Conservation (phyloP, 139 green algal genomes). For the Tetradesmus lagerheimii region DNA sequence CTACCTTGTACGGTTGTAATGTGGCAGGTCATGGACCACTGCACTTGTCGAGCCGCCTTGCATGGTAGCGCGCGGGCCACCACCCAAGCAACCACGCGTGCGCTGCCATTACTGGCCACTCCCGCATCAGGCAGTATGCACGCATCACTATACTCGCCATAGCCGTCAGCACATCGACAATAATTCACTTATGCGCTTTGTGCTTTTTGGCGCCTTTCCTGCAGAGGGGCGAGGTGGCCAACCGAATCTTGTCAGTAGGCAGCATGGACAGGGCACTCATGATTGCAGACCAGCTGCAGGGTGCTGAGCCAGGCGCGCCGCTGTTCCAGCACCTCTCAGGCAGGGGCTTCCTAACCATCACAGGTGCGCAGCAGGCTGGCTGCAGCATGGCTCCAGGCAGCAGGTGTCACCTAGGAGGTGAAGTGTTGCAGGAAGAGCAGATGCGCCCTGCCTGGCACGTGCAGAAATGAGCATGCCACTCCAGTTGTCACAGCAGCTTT, state of each 20-base stretch:
- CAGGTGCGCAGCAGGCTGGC: slow-evolving; percentile 46
- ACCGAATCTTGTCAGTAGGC: slow-evolving; percentile 81
- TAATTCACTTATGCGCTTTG: not conserved
- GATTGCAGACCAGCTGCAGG: slow-evolving; percentile 69
- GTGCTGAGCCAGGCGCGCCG: slow-evolving; percentile 39
- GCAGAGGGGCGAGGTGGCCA: slow-evolving; percentile 76
- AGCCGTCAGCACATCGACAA: not conserved
- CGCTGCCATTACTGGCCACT: too few species aligned
- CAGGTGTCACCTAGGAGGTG: too few species aligned
- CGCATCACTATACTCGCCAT: not conserved
- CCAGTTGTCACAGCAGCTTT: not conserved
- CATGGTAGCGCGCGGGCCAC: too few species aligned
- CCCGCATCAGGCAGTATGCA: too few species aligned
- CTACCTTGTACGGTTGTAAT: too few species aligned
- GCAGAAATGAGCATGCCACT: too few species aligned
- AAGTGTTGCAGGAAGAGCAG: too few species aligned
- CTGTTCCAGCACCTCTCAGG: slow-evolving; percentile 70
- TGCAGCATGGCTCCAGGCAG: not conserved
- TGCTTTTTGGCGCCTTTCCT: not conserved
- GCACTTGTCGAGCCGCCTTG: too few species aligned
- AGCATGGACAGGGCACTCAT: slow-evolving; percentile 69
- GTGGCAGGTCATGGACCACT: too few species aligned
- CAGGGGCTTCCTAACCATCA: slow-evolving; percentile 83
- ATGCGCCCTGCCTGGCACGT: too few species aligned
- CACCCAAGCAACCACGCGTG: too few species aligned